These are phyloP conservation scores for Penicillium bovifimosum DNA, from an alignment of 495 filamentous ascomycete species.

Conservation along the genomic window DNA sequence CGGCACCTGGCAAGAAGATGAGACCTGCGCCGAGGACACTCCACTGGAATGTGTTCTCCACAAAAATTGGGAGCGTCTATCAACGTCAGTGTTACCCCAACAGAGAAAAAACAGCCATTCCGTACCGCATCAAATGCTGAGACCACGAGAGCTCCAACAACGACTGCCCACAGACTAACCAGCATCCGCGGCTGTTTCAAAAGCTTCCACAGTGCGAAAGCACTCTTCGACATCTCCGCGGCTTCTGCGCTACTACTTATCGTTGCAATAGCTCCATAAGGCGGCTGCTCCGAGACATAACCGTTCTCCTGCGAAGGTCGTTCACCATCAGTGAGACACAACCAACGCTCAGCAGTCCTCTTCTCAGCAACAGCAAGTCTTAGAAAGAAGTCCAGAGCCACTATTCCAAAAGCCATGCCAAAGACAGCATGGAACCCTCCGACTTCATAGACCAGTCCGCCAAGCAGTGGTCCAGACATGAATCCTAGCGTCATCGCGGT, in stretches of 20 bases:
- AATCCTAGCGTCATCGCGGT: conserved; percentile 59
- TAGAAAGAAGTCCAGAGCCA: conserved; percentile 56
- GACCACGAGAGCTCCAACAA: conserved; percentile 12
- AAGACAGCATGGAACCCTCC: conserved; percentile 64
- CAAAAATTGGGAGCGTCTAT: conserved; percentile 52
- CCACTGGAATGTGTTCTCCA: conserved; percentile 56
- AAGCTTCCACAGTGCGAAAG: conserved; percentile 4
- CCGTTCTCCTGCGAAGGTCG: conserved; percentile 5
- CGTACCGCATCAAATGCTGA: conserved; percentile 18
- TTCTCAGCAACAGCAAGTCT: conserved; percentile 64
- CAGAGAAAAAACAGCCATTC: neutral
- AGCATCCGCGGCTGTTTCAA: conserved; percentile 13
- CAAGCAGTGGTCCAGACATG: conserved; percentile 62
- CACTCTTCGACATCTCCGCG: neutral
- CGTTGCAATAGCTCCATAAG: conserved; percentile 2
- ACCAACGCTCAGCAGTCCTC: conserved; percentile 59
- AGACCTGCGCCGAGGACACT: conserved; percentile 59
- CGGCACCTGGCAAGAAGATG: conserved; percentile 59
- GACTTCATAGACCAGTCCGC: conserved; percentile 60
- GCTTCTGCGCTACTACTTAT: neutral
- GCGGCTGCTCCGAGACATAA: conserved; percentile 1
- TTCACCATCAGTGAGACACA: conserved; percentile 4
- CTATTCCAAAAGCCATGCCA: conserved; percentile 57
- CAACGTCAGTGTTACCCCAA: neutral
- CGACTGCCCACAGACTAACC: conserved; percentile 15